Evolutionary conservation across 306 rosid species (phyloP).

Genomic region (Prunus padus): DNA sequence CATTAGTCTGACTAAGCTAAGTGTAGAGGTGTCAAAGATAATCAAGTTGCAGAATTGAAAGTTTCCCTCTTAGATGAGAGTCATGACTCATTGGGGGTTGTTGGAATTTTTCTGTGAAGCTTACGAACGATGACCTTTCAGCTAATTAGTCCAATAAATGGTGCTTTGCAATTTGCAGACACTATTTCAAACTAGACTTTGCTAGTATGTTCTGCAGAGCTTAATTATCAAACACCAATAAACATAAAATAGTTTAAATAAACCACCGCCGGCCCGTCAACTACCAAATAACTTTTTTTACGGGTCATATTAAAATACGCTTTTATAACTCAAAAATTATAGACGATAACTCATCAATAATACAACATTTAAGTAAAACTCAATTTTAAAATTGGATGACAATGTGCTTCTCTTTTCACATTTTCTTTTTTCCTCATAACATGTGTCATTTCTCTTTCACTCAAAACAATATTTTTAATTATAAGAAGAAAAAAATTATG

Average conservation of each 20-base stretch:
- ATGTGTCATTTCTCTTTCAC: too few species aligned
- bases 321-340: too few species aligned
- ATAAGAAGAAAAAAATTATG: too few species aligned
- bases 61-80: not conserved
- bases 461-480: too few species aligned
- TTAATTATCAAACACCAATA: not conserved
- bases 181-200: not conserved
- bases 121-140: not conserved
- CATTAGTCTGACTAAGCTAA: not conserved
- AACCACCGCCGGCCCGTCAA: not conserved
- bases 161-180: not conserved
- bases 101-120: not conserved
- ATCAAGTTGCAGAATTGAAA: not conserved
- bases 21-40: not conserved
- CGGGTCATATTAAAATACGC: too few species aligned
- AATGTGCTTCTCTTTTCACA: too few species aligned
- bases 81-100: not conserved
- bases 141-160: not conserved
- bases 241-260: not conserved
- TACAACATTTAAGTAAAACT: too few species aligned
- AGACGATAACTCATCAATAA: too few species aligned
- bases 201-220: not conserved
- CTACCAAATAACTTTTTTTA: too few species aligned
- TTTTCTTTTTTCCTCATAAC: too few species aligned
- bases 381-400: too few species aligned